Percentiles rank a stretch among this genome's conserved stretches.
Evolutionary conservation across 2,329 filamentous ascomycete species (phyloP).

Genomic region (Exophiala oligosperma): DNA sequence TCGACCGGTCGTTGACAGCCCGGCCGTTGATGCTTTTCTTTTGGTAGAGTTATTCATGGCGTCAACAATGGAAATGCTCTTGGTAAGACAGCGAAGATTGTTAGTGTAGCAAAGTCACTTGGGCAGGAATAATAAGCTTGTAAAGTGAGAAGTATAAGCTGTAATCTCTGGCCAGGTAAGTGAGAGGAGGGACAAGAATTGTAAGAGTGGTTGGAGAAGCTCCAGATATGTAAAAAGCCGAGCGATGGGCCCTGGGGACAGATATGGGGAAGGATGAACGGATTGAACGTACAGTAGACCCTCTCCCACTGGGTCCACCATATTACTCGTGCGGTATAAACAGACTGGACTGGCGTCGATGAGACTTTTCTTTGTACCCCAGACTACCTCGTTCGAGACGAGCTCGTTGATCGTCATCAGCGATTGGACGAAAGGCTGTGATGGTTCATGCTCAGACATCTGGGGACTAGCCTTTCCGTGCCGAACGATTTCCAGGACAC

Average conservation of each 20-base stretch:
- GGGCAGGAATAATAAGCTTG: too few relatives aligned
- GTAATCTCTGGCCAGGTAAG: too few relatives aligned
- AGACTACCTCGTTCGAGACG: conserved; percentile 13
- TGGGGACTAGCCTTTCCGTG: conserved; percentile 5
- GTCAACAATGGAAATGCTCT: background rate
- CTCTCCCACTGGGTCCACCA: background rate
- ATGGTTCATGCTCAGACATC: conserved; percentile 1
- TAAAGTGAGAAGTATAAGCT: too few relatives aligned
- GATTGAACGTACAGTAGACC: conserved; percentile 10
- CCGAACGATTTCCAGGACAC: background rate
- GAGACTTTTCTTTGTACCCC: conserved; percentile 17
- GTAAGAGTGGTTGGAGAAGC: too few relatives aligned
- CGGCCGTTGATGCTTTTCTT: conserved; percentile 58
- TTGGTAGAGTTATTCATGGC: conserved; percentile 42
- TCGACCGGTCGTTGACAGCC: conserved; percentile 53
- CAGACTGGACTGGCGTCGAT: background rate
- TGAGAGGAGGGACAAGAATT: background rate
- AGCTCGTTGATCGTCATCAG: background rate
- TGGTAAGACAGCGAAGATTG: background rate
- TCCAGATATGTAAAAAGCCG: background rate
- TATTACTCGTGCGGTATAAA: too few relatives aligned
- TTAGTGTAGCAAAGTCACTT: too few relatives aligned
- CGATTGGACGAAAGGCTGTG: conserved; percentile 11
- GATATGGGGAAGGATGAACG: conserved; percentile 21
- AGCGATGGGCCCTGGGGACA: conserved; percentile 8